Evolutionary conservation across 2,329 filamentous ascomycete genomes (phyloP), one percentile per base, ranked within the genome.

Genomic region (Verticillium klebahnii): DNA sequence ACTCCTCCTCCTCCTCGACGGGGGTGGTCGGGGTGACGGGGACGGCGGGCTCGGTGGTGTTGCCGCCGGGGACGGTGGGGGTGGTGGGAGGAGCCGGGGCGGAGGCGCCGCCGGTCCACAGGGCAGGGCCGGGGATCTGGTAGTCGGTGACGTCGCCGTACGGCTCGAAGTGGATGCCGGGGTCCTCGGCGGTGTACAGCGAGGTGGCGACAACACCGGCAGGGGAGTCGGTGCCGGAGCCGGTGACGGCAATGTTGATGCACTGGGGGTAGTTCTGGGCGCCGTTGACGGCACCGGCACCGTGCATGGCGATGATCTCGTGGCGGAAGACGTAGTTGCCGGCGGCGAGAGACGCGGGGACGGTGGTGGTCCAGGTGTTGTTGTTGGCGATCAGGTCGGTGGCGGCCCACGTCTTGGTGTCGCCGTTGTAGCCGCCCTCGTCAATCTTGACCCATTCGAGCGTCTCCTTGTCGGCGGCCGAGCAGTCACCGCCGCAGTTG

Each of bases 401-500:
- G 4, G 74, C 65, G 1, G 71, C 72, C 77, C 77, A 79, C 12
- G 61, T 63, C 56, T 71, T 71, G 52, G 70, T 64, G 12, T 74
- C 74, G 64, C 75, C 69, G 63, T 82, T 74, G 65, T 85, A 78
- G 62, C 86, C 87, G 37, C 72, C 77, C 61, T 80, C 80, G 45
- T 82, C 80, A 62, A 89, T 88, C 80, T 90, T 90, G 80, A 87
- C 85, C 73, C 83, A 89, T 65, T 82, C 73, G 34, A 89, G 78
- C 5, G 74, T 69, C 2, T 72, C 74, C 72, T 85, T 83, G 72
- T 84, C 80, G 61, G 81, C 83, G 0, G 72, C 71, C 40, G 81
- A 76, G 72, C 84, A 88, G 71, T 86, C 80, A 25, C 81, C 84
- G 37, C 78, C 75, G 74, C 84, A 87, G 67, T 79, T 80, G 61